These are phyloP conservation scores for Solanum ossicruentum DNA, from an alignment of 257 asterid genomes.

Conservation along the genomic window DNA sequence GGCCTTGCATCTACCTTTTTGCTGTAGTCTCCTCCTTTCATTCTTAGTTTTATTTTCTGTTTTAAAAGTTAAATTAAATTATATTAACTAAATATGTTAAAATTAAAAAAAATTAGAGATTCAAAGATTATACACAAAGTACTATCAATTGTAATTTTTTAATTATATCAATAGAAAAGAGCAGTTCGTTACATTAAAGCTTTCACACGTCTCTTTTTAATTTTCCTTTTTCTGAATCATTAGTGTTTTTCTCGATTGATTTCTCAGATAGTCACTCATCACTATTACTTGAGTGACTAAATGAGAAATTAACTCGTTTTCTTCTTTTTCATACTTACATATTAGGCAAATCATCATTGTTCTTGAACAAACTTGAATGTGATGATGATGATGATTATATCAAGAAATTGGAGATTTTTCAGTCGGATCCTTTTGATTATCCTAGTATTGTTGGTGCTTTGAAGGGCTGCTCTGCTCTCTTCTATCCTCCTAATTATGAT, in stretches of 20 bases:
- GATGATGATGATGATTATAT: slow-evolving; percentile 29
- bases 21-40: background rate
- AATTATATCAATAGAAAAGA: no score
- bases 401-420: slow-evolving; percentile 44
- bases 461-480: slow-evolving; percentile 64
- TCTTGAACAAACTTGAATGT: background rate
- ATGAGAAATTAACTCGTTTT: background rate
- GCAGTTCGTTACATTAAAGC: no score
- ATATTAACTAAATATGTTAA: no score
- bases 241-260: background rate
- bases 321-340: background rate
- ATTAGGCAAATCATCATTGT: background rate
- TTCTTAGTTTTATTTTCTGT: no score
- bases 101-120: no score
- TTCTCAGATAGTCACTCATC: background rate
- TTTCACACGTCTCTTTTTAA: background rate
- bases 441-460: slow-evolving; percentile 76
- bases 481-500: slow-evolving; percentile 66
- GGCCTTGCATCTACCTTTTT: background rate
- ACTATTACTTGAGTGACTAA: background rate
- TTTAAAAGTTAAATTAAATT: no score
- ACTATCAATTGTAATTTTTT: no score
- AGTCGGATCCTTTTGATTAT: slow-evolving; percentile 71
- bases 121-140: no score
- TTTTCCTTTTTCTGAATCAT: background rate